Evolutionary conservation across 306 rosid species (phyloP).

Genomic region (Fagus crenata): DNA sequence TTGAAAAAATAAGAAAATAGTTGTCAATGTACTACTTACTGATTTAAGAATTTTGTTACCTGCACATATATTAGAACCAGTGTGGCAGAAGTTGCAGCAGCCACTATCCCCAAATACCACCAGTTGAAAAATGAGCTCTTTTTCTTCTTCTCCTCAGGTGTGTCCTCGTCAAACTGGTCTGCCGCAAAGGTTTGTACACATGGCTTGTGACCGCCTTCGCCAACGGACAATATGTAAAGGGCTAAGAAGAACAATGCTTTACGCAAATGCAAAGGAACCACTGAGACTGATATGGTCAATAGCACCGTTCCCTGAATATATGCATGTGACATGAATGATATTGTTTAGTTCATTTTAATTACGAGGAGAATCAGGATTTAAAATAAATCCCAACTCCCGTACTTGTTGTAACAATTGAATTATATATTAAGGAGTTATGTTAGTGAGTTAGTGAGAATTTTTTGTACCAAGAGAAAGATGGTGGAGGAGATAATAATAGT

Average conservation of each 20-base stretch:
- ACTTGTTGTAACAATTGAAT: too few relatives aligned
- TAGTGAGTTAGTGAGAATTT: too few relatives aligned
- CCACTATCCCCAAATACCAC: constrained; percentile 71
- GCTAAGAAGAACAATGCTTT: constrained; percentile 42
- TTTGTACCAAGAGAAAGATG: constrained; percentile 50
- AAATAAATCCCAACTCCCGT: too few relatives aligned
- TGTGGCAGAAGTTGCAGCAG: constrained; percentile 47
- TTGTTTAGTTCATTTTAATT: too few relatives aligned
- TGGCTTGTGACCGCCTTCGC: constrained; percentile 77
- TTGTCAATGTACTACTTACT: neutral
- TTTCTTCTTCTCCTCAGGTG: constrained; percentile 47
- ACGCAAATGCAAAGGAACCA: constrained; percentile 19
- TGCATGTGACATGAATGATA: neutral
- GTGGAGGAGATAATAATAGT: constrained; percentile 50
- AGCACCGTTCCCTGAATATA: constrained; percentile 49
- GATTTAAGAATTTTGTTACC: constrained; percentile 35
- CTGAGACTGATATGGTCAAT: constrained; percentile 55
- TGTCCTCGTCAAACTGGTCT: constrained; percentile 67
- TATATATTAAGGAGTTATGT: too few relatives aligned
- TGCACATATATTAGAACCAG: constrained; percentile 55
- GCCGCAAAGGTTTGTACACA: constrained; percentile 88
- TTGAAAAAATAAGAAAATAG: too few relatives aligned
- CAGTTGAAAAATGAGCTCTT: constrained; percentile 76
- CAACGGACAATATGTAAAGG: constrained; percentile 58
- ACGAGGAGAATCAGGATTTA: too few relatives aligned